Evolutionary conservation across 306 rosid species (phyloP).

Genomic region (Lotus japonicus): DNA sequence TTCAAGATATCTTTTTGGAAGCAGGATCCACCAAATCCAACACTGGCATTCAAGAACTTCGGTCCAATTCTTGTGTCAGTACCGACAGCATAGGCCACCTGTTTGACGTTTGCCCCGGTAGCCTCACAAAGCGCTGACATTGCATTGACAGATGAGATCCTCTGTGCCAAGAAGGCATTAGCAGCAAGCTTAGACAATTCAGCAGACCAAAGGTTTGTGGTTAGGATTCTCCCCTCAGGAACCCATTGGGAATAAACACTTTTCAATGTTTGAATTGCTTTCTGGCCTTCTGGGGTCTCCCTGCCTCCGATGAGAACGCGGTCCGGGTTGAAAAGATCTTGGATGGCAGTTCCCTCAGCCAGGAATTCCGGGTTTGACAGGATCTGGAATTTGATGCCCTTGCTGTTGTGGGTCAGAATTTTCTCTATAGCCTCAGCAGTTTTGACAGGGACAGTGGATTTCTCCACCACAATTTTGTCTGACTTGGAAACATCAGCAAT

Average conservation of each 20-base stretch:
- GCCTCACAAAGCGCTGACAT: conserved; percentile 99
- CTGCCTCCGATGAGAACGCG: conserved; percentile 88
- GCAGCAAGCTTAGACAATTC: conserved; percentile 95
- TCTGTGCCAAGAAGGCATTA: conserved; percentile 94
- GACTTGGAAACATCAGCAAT: conserved; percentile 89
- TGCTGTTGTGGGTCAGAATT: conserved; percentile 83
- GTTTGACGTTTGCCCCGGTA: conserved; percentile 73
- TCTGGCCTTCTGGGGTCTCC: conserved; percentile 75
- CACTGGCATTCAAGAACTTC: conserved; percentile 83
- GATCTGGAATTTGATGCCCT: conserved; percentile 79
- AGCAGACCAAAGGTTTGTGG: conserved; percentile 96
- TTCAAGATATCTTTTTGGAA: conserved; percentile 92
- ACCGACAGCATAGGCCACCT: conserved; percentile 81
- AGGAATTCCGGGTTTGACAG: conserved; percentile 94
- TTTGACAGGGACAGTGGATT: conserved; percentile 95
- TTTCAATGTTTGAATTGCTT: conserved; percentile 70
- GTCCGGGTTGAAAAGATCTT: conserved; percentile 79
- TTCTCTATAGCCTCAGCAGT: conserved; percentile 97
- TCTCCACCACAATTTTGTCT: conserved; percentile 90
- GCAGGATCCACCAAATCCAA: conserved; percentile 98
- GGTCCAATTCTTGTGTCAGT: conserved; percentile 93
- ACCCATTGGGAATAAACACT: conserved; percentile 86
- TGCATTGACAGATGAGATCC: conserved; percentile 89
- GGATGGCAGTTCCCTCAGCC: conserved; percentile 90
- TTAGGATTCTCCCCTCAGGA: conserved; percentile 62